Evolutionary conservation across 345 rosid genomes (phyloP), one percentile per base, ranked within the genome.

Genomic region (Pugionium dolabratum): DNA sequence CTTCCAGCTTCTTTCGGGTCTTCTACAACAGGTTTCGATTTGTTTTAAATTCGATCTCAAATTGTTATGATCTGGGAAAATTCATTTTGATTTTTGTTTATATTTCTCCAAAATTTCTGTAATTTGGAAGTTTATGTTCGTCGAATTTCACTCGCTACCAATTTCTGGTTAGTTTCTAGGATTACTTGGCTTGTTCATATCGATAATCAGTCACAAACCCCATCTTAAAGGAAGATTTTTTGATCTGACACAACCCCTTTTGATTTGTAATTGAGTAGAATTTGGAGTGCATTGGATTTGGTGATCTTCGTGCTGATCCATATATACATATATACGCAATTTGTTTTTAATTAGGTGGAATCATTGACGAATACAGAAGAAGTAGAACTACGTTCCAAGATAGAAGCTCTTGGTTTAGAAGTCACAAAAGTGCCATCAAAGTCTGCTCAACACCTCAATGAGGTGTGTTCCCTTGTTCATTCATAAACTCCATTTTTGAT

Each of bases 371-470:
- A 91, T 33, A 78, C 86, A 66, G 97, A 88, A 70, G 97, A 88
- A 49, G 91, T 86, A 9, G 95, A 88, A 54, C 58, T 88, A 64
- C 92, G 95, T 11, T 83, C 89, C n/a, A 88, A 91, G 74, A 91
- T 91, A 4, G 91, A 91, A 81, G 86, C 95, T 36, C 95, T 88
- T 37, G 88, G 89, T 26, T 71, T 86, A 47, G 96, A 88, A 78
- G 86, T 91, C 27, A 85, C 86, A 9, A 88, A 88, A 78, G 82
- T 86, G 31, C 93, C 96, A 27, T 80, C 96, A 6, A 77, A 78
- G 39, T 82, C 93, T 1, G 45, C 78, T 0, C 58, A 69, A 10
- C 67, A 75, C 52, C 88, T 88, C 59, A 78, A 83, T 61, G 89
- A 90, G 81, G 97, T 85, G 34, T 59, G 28, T 58, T 10, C 33